These are phyloP conservation scores for Trichoderma atrobrunneum DNA, from an alignment of 2,329 filamentous ascomycete species.

Conservation along the genomic window DNA sequence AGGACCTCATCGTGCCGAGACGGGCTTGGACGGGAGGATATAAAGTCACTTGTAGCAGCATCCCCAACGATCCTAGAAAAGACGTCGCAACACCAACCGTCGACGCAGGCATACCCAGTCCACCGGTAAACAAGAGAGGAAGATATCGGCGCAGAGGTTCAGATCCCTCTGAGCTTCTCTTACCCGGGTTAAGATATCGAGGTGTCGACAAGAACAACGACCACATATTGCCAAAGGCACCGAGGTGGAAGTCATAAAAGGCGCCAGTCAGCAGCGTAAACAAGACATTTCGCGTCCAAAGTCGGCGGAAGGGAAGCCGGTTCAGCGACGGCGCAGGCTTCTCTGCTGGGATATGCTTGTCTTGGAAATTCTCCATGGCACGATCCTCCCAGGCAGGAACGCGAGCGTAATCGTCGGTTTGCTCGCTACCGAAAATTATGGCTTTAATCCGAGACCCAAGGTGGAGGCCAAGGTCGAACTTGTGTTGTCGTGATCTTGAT, in stretches of 20 bases:
- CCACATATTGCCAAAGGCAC: slow-evolving; percentile 67
- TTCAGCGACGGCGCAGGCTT: neutral
- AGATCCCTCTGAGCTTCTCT: slow-evolving; percentile 29
- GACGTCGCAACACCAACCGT: slow-evolving; percentile 7
- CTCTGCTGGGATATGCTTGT: neutral
- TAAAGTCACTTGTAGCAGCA: slow-evolving; percentile 64
- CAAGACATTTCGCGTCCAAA: slow-evolving; percentile 47
- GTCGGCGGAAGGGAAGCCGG: slow-evolving; percentile 38
- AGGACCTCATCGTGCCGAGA: slow-evolving; percentile 65
- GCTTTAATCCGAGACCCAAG: slow-evolving; percentile 34
- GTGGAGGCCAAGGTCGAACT: slow-evolving; percentile 45
- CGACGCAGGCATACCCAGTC: slow-evolving; percentile 4
- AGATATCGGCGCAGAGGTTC: slow-evolving; percentile 30
- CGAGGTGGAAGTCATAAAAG: slow-evolving; percentile 68
- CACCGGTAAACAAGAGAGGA: slow-evolving; percentile 52
- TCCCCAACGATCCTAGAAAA: slow-evolving; percentile 57
- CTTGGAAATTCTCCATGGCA: slow-evolving; percentile 19
- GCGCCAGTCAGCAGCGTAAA: slow-evolving; percentile 60
- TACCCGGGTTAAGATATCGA: slow-evolving; percentile 35
- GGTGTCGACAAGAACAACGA: slow-evolving; percentile 68
- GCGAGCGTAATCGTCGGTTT: slow-evolving; percentile 24
- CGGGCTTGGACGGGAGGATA: slow-evolving; percentile 64
- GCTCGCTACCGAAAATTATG: slow-evolving; percentile 26
- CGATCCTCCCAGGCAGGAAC: neutral
- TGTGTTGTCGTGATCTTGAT: slow-evolving; percentile 21